phyloP scores from a whole-genome alignment of 139 green algal genomes.

The Micractinium conductrix region DNA sequence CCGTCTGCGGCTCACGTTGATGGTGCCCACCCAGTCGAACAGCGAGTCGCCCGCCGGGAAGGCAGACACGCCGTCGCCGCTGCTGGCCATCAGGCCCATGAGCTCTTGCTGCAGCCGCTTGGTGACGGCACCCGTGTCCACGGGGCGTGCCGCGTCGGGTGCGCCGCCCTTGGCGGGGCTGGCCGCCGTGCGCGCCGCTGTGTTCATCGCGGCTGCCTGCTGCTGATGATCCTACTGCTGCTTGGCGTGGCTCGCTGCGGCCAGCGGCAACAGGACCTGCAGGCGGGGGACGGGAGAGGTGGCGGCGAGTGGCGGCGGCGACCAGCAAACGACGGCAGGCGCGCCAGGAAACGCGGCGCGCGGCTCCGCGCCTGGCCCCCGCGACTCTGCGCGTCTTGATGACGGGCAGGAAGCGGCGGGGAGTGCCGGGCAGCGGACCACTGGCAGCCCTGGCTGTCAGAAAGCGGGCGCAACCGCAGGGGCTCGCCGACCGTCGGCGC shows the following conservation, averaged over 20 bases:
- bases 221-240: not conserved
- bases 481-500: no score
- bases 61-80: constrained; percentile 66
- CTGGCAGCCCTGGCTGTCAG: no score
- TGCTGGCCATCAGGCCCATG: constrained; percentile 61
- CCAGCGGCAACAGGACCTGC: not conserved
- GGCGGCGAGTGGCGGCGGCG: no score
- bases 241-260: not conserved
- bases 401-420: no score
- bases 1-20: constrained; percentile 54
- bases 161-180: constrained; percentile 24
- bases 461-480: no score
- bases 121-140: constrained; percentile 48
- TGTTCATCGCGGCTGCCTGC: constrained; percentile 32
- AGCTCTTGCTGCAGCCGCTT: constrained; percentile 73
- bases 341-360: no score
- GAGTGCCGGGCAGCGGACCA: no score
- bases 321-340: no score
- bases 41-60: constrained; percentile 86
- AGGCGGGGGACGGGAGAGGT: not conserved
- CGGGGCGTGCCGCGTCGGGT: not conserved
- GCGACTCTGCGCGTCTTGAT: no score
- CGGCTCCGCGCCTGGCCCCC: no score
- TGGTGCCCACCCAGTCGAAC: constrained; percentile 81
- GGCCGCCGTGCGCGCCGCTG: not conserved